Base-by-base conservation (phyloP, 2,329 filamentous ascomycete genomes). In the Hypoxylon sp. region DNA sequence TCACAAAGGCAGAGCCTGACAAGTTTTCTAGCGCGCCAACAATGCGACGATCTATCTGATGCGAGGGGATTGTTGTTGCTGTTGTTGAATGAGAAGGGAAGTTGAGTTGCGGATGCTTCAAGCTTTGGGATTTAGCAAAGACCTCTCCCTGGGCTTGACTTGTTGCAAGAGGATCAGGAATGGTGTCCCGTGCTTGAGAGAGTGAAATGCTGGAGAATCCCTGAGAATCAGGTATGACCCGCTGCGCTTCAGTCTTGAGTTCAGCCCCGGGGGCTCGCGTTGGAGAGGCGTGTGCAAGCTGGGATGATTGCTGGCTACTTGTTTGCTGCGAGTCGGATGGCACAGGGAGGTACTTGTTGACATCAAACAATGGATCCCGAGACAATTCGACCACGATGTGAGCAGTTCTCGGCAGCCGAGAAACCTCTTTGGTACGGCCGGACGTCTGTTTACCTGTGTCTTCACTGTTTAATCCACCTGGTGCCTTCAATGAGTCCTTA, bases 171-270 rank as follows among this genome's bases (percentile, higher is more conserved):
- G 25, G 46, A 17, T 69, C 48, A 46, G 68, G 31, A 31, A 61
- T 42, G 57, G 71, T 75, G 17, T 62, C 69, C 11, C 69, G 63
- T n/a, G 68, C 37, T 31, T 73, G 69, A 30, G 73, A 73, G 40
- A 54, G 46, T 17, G 74, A 74, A 27, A 68, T 61, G 27, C 66
- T 60, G 8, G 76, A 77, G 33, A 73, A 48, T 30, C 74, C 76
- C 57, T 79, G 78, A 8, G 77, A 79, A 67, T 79, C 78, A 6
- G 77, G 73, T 27, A 79, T 76, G 46, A 74, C 60, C n/a, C 73
- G 73, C 44, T 67, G 67, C 37, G 69, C 64, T 31, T 59, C 56
- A 40, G 33, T 54, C 27, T 46, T 51, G 20, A 56, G 30, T 22
- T 60, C 46, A 13, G 27, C 37, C n/a, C 25, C 22, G 60, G 44